Conservation (phyloP, 805 yeast genomes). For the Kodamaea lidongshanica region DNA sequence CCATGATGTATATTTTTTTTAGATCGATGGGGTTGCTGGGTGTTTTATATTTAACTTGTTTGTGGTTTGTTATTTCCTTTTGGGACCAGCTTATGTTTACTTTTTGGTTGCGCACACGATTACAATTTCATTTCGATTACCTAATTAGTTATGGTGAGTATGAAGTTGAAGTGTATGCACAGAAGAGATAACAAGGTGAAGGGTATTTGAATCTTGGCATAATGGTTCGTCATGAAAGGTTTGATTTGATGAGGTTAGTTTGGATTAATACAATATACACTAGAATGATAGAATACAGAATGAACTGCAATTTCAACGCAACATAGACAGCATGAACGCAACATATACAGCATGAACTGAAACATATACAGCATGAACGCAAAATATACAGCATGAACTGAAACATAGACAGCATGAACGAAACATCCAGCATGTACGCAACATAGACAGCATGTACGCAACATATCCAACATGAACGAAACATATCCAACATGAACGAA, state of each 20-base stretch:
- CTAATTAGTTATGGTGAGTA: too few relatives aligned
- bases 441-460: neutral
- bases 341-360: neutral
- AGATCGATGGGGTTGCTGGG: neutral
- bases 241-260: too few relatives aligned
- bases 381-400: too few relatives aligned
- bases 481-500: neutral
- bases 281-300: too few relatives aligned
- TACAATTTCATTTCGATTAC: too few relatives aligned
- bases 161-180: too few relatives aligned
- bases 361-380: neutral
- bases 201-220: too few relatives aligned
- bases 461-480: neutral
- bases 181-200: too few relatives aligned
- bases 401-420: too few relatives aligned
- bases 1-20: slow-evolving; percentile 9
- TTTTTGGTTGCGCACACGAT: too few relatives aligned
- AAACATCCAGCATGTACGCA: neutral
- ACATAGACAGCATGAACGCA: neutral
- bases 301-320: neutral
- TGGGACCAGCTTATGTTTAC: neutral
- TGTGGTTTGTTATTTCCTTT: slow-evolving; percentile 3
- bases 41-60: slow-evolving; percentile 1
- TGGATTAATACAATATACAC: too few relatives aligned
- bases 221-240: too few relatives aligned